phyloP scores from a whole-genome alignment of 805 yeast species.

The Huiozyma sinensis region DNA sequence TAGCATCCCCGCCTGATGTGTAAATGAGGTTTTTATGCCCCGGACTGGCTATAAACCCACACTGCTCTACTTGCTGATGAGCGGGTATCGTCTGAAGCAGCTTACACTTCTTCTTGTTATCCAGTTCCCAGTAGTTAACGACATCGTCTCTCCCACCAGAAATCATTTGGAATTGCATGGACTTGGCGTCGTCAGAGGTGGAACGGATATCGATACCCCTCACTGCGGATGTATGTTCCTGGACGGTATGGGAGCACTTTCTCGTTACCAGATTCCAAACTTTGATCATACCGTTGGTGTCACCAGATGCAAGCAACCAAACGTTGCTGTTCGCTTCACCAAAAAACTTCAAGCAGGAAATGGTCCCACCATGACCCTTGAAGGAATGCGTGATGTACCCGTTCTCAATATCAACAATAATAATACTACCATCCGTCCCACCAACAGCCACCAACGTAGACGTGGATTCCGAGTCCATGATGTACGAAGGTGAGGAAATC shows the following conservation, averaged over 20 bases:
- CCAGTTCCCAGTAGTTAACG: conserved; percentile 40
- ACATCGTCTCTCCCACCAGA: conserved; percentile 89
- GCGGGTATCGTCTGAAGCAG: conserved; percentile 60
- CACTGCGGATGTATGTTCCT: conserved; percentile 76
- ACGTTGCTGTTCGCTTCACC: conserved; percentile 58
- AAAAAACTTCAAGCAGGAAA: conserved; percentile 63
- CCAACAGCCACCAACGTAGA: conserved; percentile 87
- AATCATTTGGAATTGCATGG: conserved; percentile 32
- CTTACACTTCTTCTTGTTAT: conserved; percentile 40
- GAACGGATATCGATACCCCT: conserved; percentile 63
- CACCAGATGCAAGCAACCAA: conserved; percentile 76
- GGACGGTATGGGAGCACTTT: conserved; percentile 49
- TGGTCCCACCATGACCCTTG: conserved; percentile 87
- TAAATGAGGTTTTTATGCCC: conserved; percentile 31
- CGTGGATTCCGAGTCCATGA: conserved; percentile 65
- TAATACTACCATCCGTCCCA: conserved; percentile 84
- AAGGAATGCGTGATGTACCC: conserved; percentile 82
- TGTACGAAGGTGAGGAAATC: conserved; percentile 71
- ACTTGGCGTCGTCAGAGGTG: conserved; percentile 29
- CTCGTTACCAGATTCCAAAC: conserved; percentile 63
- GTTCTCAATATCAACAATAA: conserved; percentile 86
- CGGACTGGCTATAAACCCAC: conserved; percentile 42
- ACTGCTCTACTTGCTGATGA: conserved; percentile 59
- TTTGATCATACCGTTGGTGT: conserved; percentile 44
- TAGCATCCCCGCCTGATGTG: conserved; percentile 72